Conservation (phyloP, 176 grass and related monocot genomes). For the Bonia amplexicaulis region DNA sequence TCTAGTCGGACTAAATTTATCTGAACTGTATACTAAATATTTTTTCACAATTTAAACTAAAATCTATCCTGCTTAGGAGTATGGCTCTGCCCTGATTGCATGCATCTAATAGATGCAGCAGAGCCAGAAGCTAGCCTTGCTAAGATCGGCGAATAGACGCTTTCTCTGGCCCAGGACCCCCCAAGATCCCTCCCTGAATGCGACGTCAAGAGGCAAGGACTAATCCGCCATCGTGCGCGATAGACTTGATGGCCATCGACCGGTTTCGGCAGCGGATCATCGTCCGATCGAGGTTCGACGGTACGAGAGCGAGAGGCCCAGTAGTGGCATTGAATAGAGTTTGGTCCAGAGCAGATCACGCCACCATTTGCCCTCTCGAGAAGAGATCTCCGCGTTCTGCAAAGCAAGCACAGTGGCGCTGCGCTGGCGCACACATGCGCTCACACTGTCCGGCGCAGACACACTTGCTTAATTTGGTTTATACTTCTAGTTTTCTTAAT, state of each 20-base stretch:
- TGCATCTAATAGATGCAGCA: background rate
- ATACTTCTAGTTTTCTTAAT: no score
- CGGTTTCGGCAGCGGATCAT: background rate
- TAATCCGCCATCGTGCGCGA: background rate
- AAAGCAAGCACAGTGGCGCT: background rate
- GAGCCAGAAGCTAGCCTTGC: background rate
- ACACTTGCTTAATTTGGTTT: background rate
- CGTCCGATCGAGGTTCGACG: background rate
- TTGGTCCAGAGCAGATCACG: conserved; percentile 12
- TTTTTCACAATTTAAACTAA: no score
- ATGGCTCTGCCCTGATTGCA: no score
- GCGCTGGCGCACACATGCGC: background rate
- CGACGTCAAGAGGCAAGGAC: background rate
- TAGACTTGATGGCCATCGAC: background rate
- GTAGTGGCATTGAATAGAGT: background rate
- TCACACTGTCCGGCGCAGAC: background rate
- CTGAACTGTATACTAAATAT: no score
- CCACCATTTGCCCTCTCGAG: background rate
- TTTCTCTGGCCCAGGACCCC: background rate
- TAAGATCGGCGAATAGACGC: background rate
- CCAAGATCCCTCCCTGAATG: no score
- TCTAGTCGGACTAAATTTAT: no score
- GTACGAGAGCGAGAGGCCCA: background rate
- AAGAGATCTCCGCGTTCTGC: background rate
- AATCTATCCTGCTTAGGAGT: no score